Conservation (phyloP, 192 early-diverging fungal species). For the Mortierella claussenii region DNA sequence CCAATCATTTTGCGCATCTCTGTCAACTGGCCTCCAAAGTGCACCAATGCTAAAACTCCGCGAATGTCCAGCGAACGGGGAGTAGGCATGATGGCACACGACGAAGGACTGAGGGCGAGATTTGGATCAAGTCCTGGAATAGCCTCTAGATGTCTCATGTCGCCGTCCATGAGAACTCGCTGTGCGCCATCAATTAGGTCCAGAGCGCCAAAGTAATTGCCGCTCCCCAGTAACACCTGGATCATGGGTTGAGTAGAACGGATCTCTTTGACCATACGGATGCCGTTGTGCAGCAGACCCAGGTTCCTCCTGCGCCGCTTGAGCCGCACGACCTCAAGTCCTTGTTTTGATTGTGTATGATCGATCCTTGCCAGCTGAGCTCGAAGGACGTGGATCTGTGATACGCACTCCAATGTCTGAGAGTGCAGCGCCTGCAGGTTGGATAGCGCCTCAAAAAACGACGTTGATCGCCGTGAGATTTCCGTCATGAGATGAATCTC, state of each 20-base stretch:
- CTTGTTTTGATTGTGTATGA: conserved; percentile 74
- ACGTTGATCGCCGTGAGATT: conserved; percentile 92
- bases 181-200: conserved; percentile 89
- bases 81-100: conserved; percentile 50
- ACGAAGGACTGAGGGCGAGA: conserved; percentile 50
- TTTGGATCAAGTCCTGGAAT: conserved; percentile 40
- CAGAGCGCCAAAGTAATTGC: conserved; percentile 89
- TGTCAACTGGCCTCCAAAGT: conserved; percentile 70
- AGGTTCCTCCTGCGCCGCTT: conserved; percentile 82
- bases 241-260: conserved; percentile 85
- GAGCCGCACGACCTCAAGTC: conserved; percentile 84
- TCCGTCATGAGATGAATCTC: conserved; percentile 95
- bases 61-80: conserved; percentile 66
- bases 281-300: conserved; percentile 69
- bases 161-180: conserved; percentile 61
- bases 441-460: conserved; percentile 95
- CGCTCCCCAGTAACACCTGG: conserved; percentile 80
- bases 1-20: conserved; percentile 74
- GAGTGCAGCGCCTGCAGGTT: conserved; percentile 93
- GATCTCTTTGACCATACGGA: conserved; percentile 80
- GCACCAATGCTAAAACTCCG: conserved; percentile 64
- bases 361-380: conserved; percentile 72
- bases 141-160: conserved; percentile 52
- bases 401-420: conserved; percentile 90
- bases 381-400: conserved; percentile 85